Evolutionary conservation across 352 stramenopile genomes (phyloP).

Genomic region (Globisporangium paddicum): DNA sequence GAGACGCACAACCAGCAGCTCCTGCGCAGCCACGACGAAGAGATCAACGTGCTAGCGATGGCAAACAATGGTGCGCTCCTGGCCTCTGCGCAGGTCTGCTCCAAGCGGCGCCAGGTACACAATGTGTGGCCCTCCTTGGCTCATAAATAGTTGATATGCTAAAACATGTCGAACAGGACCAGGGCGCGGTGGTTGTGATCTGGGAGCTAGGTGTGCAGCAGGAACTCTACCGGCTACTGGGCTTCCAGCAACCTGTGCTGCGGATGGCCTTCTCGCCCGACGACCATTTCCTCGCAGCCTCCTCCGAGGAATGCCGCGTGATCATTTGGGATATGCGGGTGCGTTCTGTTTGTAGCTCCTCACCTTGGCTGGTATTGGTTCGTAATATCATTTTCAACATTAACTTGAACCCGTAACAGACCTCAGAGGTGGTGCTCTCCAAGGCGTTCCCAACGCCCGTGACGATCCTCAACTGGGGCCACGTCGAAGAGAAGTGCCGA

Average conservation of each 20-base stretch:
- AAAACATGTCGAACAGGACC: constrained; percentile 16
- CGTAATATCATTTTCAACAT: neutral
- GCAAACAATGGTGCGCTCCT: constrained; percentile 33
- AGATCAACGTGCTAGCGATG: constrained; percentile 44
- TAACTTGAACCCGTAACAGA: constrained; percentile 28
- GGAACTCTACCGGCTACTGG: constrained; percentile 47
- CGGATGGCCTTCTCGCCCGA: constrained; percentile 74
- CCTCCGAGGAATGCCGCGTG: constrained; percentile 56
- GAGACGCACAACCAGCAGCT: constrained; percentile 54
- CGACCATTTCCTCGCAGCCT: constrained; percentile 69
- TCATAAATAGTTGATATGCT: too few species aligned
- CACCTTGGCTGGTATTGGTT: too few species aligned
- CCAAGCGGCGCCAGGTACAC: constrained; percentile 19
- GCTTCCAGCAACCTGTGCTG: constrained; percentile 57
- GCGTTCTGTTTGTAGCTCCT: neutral
- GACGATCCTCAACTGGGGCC: constrained; percentile 67
- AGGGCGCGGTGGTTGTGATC: constrained; percentile 35
- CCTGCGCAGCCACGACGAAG: constrained; percentile 46
- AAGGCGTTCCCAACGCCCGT: constrained; percentile 60
- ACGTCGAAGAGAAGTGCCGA: constrained; percentile 59
- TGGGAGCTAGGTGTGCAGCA: constrained; percentile 39
- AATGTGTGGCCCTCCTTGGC: too few species aligned
- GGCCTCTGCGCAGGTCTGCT: constrained; percentile 44
- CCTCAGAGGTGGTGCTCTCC: constrained; percentile 60
- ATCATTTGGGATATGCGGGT: constrained; percentile 78